Percentiles rank a stretch among this genome's conserved stretches.
Conservation (phyloP, 805 yeast genomes). For the Teunomyces barrocoloradensis region DNA sequence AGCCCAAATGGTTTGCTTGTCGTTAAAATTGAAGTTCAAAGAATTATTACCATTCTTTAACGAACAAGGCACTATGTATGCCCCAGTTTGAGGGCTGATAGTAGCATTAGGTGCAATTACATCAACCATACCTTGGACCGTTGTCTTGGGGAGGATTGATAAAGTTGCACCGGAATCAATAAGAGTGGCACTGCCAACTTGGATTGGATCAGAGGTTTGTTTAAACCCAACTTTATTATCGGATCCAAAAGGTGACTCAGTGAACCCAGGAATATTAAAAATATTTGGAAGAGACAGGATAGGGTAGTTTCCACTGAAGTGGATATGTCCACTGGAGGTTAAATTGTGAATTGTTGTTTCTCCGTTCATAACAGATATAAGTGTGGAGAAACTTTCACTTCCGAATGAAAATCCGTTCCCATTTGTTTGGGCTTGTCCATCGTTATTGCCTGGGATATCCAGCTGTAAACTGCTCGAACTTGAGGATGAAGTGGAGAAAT, state of each 20-base stretch:
- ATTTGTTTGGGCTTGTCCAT: too few relatives aligned
- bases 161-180: constrained; percentile 62
- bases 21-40: constrained; percentile 11
- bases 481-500: too few relatives aligned
- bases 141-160: constrained; percentile 39
- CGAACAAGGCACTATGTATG: constrained; percentile 15
- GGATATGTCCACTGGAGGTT: too few relatives aligned
- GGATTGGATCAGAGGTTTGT: neutral
- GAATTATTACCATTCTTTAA: constrained; percentile 10
- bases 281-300: neutral
- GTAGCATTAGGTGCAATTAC: constrained; percentile 8
- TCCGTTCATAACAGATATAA: too few relatives aligned
- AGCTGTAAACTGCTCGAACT: too few relatives aligned
- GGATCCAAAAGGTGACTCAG: neutral
- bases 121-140: constrained; percentile 7
- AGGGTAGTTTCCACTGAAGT: too few relatives aligned
- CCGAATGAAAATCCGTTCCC: too few relatives aligned
- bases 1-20: constrained; percentile 9
- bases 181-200: constrained; percentile 24
- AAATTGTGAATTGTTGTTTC: too few relatives aligned
- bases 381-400: too few relatives aligned
- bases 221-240: neutral
- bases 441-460: too few relatives aligned
- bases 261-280: neutral
- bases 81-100: constrained; percentile 5